These are phyloP conservation scores for Trametes sanguinea DNA, from an alignment of 768 basidiomycete species.

Conservation along the genomic window DNA sequence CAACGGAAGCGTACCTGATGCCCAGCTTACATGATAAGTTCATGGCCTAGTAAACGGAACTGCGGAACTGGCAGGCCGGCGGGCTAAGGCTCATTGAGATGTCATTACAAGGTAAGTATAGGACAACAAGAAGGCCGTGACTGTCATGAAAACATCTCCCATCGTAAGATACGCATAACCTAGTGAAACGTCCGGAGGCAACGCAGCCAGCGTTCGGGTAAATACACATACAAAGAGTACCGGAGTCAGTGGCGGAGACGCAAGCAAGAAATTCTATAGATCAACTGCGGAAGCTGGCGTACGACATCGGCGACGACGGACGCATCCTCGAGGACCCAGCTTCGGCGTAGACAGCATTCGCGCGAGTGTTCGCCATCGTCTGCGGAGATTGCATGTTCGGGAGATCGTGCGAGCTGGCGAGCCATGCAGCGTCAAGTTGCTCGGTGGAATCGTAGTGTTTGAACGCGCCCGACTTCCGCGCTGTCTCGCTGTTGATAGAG, in stretches of 20 bases:
- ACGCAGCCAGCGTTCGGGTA: background rate
- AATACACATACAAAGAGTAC: background rate
- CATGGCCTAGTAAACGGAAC: too few relatives aligned
- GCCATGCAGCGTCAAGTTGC: constrained; percentile 32
- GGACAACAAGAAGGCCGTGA: constrained; percentile 3
- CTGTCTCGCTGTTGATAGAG: constrained; percentile 26
- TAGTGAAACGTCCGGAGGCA: background rate
- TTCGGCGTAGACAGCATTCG: constrained; percentile 22
- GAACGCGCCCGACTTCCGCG: constrained; percentile 27
- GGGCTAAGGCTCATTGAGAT: background rate
- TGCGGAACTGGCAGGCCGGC: too few relatives aligned
- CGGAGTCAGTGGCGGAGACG: too few relatives aligned
- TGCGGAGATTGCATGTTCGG: constrained; percentile 26
- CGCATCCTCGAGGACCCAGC: constrained; percentile 8
- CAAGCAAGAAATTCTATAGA: background rate
- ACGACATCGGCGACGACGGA: constrained; percentile 26
- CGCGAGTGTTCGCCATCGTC: constrained; percentile 30
- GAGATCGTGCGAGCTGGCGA: constrained; percentile 33
- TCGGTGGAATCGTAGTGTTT: constrained; percentile 27
- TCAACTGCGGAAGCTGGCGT: constrained; percentile 18
- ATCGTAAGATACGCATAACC: constrained; percentile 9
- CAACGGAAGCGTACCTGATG: too few relatives aligned
- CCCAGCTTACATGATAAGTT: too few relatives aligned
- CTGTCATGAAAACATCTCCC: constrained; percentile 2
- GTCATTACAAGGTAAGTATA: constrained; percentile 9